A percentile compares a stretch with the other conserved stretches of the same genome.
Evolutionary conservation across 1,139 yeast genomes (phyloP).

Genomic region (Yamadazyma spencermartinsiae): DNA sequence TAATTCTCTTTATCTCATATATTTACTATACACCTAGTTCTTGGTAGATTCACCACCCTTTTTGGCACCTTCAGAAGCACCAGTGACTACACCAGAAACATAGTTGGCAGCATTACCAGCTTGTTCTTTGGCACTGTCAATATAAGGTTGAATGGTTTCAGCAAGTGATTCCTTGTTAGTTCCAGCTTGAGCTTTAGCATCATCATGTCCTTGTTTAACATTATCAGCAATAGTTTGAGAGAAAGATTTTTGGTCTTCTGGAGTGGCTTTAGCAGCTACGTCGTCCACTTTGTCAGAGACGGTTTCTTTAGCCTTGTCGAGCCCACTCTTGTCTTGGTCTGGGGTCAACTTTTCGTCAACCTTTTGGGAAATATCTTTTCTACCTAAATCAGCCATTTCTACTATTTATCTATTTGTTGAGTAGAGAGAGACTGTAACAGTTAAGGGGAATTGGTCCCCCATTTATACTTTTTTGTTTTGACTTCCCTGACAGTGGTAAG

Average conservation of each 20-base stretch:
- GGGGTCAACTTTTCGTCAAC: constrained; percentile 69
- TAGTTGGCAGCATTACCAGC: constrained; percentile 63
- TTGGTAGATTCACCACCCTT: constrained; percentile 36
- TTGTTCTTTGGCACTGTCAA: constrained; percentile 62
- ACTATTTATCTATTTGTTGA: constrained; percentile 2
- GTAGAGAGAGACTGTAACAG: neutral
- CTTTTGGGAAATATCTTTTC: constrained; percentile 75
- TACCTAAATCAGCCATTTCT: constrained; percentile 71
- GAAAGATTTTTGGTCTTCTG: constrained; percentile 66
- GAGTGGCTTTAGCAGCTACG: constrained; percentile 56
- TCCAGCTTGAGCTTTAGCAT: constrained; percentile 39
- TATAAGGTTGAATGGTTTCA: constrained; percentile 61
- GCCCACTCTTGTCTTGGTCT: constrained; percentile 63
- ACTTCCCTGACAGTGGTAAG: too few species aligned
- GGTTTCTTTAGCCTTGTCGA: constrained; percentile 69
- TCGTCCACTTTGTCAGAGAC: constrained; percentile 68
- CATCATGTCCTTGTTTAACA: constrained; percentile 49
- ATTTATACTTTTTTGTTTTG: constrained; percentile 3
- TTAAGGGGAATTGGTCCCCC: neutral
- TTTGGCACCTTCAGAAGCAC: constrained; percentile 60
- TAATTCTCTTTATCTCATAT: neutral
- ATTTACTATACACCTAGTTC: neutral
- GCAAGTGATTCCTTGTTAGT: constrained; percentile 37
- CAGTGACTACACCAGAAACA: constrained; percentile 57
- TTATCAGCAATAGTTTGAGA: constrained; percentile 67